phyloP scores from a whole-genome alignment of 805 yeast genomes.

The Candida takata region DNA sequence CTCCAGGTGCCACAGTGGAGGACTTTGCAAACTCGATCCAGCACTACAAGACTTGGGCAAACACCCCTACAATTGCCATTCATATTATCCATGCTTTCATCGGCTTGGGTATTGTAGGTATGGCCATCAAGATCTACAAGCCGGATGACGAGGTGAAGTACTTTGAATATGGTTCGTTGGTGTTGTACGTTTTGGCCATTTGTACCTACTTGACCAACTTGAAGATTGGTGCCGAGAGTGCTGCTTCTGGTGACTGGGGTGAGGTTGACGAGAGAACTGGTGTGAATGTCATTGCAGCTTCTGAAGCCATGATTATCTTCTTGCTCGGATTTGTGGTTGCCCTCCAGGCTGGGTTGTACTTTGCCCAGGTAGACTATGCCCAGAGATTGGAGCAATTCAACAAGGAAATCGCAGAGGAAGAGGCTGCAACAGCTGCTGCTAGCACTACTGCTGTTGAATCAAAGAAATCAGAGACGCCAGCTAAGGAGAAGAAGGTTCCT shows the following conservation, averaged over 20 bases:
- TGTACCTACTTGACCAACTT: constrained; percentile 83
- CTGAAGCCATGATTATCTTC: constrained; percentile 67
- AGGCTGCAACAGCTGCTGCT: constrained; percentile 7
- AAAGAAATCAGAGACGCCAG: too few species aligned
- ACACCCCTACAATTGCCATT: constrained; percentile 51
- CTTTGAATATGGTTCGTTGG: constrained; percentile 85
- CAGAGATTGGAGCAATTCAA: constrained; percentile 28
- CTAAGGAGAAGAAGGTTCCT: constrained; percentile 3
- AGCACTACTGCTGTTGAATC: background rate
- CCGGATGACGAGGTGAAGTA: constrained; percentile 80
- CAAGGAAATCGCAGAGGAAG: constrained; percentile 18
- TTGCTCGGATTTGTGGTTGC: constrained; percentile 72
- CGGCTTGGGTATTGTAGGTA: constrained; percentile 62
- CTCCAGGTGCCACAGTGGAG: constrained; percentile 38
- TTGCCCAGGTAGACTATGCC: constrained; percentile 60
- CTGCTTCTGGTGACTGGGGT: constrained; percentile 79
- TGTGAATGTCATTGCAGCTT: constrained; percentile 85
- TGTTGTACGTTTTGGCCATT: constrained; percentile 62
- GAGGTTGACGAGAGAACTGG: constrained; percentile 86
- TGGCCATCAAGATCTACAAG: constrained; percentile 71
- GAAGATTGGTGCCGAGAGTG: constrained; percentile 68
- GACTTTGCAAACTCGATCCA: constrained; percentile 54
- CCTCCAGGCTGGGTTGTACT: constrained; percentile 84
- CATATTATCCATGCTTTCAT: constrained; percentile 57
- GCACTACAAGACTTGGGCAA: constrained; percentile 74